Percentiles rank a stretch among this genome's conserved stretches.
These are phyloP conservation scores for Aspergillus nomiae DNA, from an alignment of 2,329 filamentous ascomycete species.

Conservation along the genomic window DNA sequence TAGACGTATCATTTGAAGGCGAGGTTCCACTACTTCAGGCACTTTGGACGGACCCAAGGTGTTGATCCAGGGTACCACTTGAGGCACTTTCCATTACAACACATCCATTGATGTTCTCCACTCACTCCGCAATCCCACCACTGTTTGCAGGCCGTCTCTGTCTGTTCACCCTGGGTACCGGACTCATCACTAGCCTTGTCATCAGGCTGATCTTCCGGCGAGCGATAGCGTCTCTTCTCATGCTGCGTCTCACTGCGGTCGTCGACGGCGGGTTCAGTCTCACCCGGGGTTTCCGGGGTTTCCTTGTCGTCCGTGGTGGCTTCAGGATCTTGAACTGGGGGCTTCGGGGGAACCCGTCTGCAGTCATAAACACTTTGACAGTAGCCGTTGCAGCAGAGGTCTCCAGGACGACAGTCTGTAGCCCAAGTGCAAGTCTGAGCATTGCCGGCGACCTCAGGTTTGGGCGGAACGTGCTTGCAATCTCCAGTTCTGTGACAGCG, in stretches of 20 bases:
- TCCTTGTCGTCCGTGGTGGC: not conserved
- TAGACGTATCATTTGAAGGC: not conserved
- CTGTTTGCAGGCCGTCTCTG: not conserved
- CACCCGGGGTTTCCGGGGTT: not conserved
- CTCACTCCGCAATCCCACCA: not conserved
- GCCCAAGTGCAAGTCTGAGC: not conserved
- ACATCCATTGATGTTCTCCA: not conserved
- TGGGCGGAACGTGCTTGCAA: not conserved
- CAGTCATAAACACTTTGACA: not conserved
- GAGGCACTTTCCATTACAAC: not conserved
- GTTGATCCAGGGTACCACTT: constrained; percentile 1
- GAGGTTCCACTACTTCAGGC: not conserved
- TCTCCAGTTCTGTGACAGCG: not conserved
- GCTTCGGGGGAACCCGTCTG: not conserved
- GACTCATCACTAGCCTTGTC: not conserved
- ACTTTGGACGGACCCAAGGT: not conserved
- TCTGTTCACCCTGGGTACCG: too few species aligned
- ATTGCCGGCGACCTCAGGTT: not conserved
- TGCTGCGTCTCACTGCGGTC: not conserved
- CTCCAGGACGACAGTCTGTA: not conserved
- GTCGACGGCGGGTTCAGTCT: not conserved
- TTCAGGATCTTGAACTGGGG: not conserved
- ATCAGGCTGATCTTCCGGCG: not conserved
- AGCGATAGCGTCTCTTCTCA: not conserved
- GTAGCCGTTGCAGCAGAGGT: not conserved